Base-by-base conservation (phyloP, 2,329 filamentous ascomycete species). In the Coniochaeta ligniaria region DNA sequence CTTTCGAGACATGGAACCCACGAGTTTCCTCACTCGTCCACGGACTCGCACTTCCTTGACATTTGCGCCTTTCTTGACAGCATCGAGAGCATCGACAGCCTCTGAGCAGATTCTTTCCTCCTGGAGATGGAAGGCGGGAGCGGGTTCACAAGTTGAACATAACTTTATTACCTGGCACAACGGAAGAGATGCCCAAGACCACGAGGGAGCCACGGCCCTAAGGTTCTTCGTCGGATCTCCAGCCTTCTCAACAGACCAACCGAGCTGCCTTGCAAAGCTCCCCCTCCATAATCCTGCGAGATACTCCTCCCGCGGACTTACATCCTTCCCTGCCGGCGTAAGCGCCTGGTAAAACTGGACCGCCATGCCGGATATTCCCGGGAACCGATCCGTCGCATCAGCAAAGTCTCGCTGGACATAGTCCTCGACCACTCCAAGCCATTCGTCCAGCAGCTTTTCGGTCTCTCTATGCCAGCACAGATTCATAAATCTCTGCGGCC, bases 101-200 rank as follows among this genome's bases (percentile, higher is more conserved):
- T n/a, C 31, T 7, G 35, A 4, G 24, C 36, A 58, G 24, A 58
- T 26, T 22, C 22, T 58, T 14, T 38, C 31, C 33, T 58, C 36
- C n/a, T 52, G 47, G 20, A 68, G 64, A 11, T 61, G 57, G 57
- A 69, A 69, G 33, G 55, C 11, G 59, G 56, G 1, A 64, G 61
- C 17, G 45, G 59, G 12, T 20, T 60, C 55, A 66, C 67, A 0
- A 47, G 55, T 4, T 58, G 59, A 52, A 24, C 24, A 52, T 38
- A 65, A 66, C 17, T 62, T 64, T 5, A 58, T 59, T 11, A 62
- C 64, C 3, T 58, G 58, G 20, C 59, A 63, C 9, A 68, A 59
- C 2, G 67, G 67, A 3, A 69, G 62, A 3, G 66, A 68, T 12
- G 64, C 66, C 67, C 66, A 69, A 4, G 67, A 68, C 67, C 67